Evolutionary conservation across 2,329 filamentous ascomycete genomes (phyloP).

Genomic region (Alternaria solani): DNA sequence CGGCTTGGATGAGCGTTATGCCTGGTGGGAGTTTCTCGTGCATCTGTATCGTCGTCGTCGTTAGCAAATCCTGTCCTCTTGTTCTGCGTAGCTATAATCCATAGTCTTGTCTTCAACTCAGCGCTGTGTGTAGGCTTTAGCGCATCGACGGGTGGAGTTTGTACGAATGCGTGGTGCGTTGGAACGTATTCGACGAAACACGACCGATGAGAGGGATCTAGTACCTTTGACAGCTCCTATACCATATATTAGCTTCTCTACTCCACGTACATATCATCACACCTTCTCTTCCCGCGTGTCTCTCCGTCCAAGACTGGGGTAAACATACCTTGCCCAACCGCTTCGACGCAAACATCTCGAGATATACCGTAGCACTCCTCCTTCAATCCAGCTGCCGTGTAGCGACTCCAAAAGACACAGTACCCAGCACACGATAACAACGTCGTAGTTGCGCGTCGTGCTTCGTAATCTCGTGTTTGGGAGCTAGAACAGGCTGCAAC

Average conservation of each 20-base stretch:
- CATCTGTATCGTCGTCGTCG: slow-evolving; percentile 52
- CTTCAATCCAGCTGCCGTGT: background rate
- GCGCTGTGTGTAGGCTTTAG: background rate
- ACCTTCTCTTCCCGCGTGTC: background rate
- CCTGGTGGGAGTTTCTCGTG: slow-evolving; percentile 67
- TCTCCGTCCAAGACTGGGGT: background rate
- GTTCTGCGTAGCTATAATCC: background rate
- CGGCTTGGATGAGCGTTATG: slow-evolving; percentile 81
- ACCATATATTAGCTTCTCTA: slow-evolving; percentile 3
- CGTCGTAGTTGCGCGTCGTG: background rate
- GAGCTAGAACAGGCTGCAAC: background rate
- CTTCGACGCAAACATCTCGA: slow-evolving; percentile 60
- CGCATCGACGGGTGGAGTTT: background rate
- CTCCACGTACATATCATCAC: background rate
- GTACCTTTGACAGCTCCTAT: slow-evolving; percentile 35
- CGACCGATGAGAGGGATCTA: background rate
- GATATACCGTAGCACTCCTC: background rate
- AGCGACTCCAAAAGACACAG: background rate
- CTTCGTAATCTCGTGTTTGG: background rate
- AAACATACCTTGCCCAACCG: slow-evolving; percentile 57
- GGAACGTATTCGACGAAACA: background rate
- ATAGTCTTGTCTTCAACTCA: background rate
- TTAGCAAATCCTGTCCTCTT: background rate
- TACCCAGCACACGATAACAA: background rate
- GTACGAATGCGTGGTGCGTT: background rate